Evolutionary conservation across 1,284 basidiomycete species (phyloP).

Genomic region (Marasmius fiardii): DNA sequence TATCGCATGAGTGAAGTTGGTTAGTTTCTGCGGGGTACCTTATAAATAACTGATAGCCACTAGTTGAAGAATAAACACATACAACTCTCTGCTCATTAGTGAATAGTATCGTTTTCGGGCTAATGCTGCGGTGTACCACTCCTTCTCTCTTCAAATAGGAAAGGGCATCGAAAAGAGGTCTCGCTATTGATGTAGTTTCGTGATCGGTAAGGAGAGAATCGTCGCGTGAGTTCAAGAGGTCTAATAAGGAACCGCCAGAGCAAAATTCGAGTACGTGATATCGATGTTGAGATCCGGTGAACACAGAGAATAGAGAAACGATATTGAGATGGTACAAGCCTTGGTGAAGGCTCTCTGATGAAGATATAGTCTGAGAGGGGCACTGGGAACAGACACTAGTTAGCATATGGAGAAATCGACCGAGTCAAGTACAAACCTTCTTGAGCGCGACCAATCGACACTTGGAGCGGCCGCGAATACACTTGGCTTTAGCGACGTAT

Average conservation of each 20-base stretch:
- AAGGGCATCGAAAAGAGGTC: slow-evolving; percentile 39
- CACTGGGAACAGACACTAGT: background rate
- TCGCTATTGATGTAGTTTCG: slow-evolving; percentile 35
- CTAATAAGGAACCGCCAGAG: slow-evolving; percentile 33
- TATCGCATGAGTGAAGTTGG: slow-evolving; percentile 30
- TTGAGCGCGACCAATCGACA: slow-evolving; percentile 38
- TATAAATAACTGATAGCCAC: background rate
- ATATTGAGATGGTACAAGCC: slow-evolving; percentile 47
- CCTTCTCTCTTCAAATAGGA: slow-evolving; percentile 38
- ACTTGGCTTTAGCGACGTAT: slow-evolving; percentile 34
- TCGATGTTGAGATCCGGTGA: slow-evolving; percentile 27
- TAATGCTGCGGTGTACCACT: slow-evolving; percentile 36
- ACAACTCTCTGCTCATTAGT: slow-evolving; percentile 31
- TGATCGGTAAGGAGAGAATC: slow-evolving; percentile 26
- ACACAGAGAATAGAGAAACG: slow-evolving; percentile 42
- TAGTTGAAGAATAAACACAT: slow-evolving; percentile 14
- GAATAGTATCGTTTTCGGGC: slow-evolving; percentile 31
- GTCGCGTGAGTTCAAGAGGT: slow-evolving; percentile 25
- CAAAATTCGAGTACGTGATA: slow-evolving; percentile 47
- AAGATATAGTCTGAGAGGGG: slow-evolving; percentile 10
- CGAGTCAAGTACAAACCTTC: slow-evolving; percentile 26
- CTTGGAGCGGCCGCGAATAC: slow-evolving; percentile 37
- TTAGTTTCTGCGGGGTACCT: slow-evolving; percentile 31
- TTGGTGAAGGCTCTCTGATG: slow-evolving; percentile 31
- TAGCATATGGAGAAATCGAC: slow-evolving; percentile 2